These are phyloP conservation scores for Plectosphaerella plurivora DNA, from an alignment of 2,329 filamentous ascomycete genomes.

Conservation along the genomic window DNA sequence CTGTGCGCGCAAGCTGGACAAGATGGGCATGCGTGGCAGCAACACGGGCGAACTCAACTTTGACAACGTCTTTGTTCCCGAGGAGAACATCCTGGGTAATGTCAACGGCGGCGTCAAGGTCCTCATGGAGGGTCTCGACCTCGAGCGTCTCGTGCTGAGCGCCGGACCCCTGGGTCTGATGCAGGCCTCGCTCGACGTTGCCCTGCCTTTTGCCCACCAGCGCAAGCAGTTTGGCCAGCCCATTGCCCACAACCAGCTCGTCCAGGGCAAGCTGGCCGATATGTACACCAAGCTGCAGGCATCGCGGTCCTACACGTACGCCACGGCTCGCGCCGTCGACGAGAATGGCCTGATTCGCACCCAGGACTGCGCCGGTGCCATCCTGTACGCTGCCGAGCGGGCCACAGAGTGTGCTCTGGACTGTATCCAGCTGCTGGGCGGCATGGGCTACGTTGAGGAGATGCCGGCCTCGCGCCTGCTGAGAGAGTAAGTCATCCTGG, in stretches of 20 bases:
- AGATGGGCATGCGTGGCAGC: constrained; percentile 95
- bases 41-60: constrained; percentile 95
- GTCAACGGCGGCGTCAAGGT: constrained; percentile 82
- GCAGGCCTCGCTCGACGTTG: constrained; percentile 83
- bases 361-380: constrained; percentile 91
- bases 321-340: constrained; percentile 75
- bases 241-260: constrained; percentile 86
- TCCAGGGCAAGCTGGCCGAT: constrained; percentile 90
- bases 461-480: constrained; percentile 84
- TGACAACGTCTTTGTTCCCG: constrained; percentile 84
- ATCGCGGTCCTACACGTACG: constrained; percentile 81
- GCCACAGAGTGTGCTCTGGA: constrained; percentile 85
- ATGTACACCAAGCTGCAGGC: constrained; percentile 96
- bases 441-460: constrained; percentile 95
- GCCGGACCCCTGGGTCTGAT: constrained; percentile 91
- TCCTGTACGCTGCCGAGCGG: constrained; percentile 86
- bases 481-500: constrained; percentile 51
- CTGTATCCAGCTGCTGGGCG: constrained; percentile 87
- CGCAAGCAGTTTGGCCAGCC: constrained; percentile 84
- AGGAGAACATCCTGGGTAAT: constrained; percentile 73
- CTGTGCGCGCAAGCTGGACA: constrained; percentile 88
- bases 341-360: constrained; percentile 70
- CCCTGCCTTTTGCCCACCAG: constrained; percentile 83
- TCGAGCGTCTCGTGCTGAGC: constrained; percentile 87
- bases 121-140: constrained; percentile 92